Evolutionary conservation across 2,329 filamentous ascomycete species (phyloP).

Genomic region (Colletotrichum falcatum): DNA sequence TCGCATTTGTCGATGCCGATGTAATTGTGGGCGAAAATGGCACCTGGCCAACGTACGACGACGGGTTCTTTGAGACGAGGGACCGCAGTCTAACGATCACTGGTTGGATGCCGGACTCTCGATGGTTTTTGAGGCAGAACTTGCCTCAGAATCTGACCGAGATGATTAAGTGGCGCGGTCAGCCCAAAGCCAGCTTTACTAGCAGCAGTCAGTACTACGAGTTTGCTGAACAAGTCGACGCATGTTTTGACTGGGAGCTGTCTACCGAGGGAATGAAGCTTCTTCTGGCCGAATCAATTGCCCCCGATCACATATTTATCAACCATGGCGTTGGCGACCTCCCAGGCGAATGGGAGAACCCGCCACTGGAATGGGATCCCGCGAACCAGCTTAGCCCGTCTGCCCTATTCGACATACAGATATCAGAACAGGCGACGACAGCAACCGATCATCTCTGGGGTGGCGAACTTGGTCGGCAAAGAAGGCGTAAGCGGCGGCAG

Average conservation of each 20-base stretch:
- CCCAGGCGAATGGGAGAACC: constrained; percentile 26
- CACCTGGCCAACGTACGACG: constrained; percentile 49
- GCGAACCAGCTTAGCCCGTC: constrained; percentile 51
- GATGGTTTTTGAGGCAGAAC: constrained; percentile 51
- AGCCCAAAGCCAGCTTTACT: constrained; percentile 7
- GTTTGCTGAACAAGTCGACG: constrained; percentile 51
- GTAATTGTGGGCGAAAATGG: constrained; percentile 45
- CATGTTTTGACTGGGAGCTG: constrained; percentile 61
- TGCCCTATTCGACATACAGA: constrained; percentile 19
- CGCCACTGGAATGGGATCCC: constrained; percentile 51
- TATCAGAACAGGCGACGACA: constrained; percentile 42
- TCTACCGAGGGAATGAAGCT: constrained; percentile 51
- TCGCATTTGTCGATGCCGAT: constrained; percentile 39
- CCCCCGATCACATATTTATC: constrained; percentile 55
- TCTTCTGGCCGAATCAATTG: constrained; percentile 50
- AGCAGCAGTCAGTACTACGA: constrained; percentile 41
- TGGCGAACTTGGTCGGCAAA: constrained; percentile 35
- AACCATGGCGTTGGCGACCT: constrained; percentile 48
- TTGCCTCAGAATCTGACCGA: constrained; percentile 49
- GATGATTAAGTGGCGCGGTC: constrained; percentile 47
- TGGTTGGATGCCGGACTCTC: constrained; percentile 58
- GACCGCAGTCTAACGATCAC: constrained; percentile 56
- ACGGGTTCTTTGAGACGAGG: constrained; percentile 52
- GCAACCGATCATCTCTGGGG: constrained; percentile 36
- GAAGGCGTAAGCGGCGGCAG: constrained; percentile 30